Base-by-base conservation (phyloP, 2,329 filamentous ascomycete species). In the Xylariomycetidae sp. region DNA sequence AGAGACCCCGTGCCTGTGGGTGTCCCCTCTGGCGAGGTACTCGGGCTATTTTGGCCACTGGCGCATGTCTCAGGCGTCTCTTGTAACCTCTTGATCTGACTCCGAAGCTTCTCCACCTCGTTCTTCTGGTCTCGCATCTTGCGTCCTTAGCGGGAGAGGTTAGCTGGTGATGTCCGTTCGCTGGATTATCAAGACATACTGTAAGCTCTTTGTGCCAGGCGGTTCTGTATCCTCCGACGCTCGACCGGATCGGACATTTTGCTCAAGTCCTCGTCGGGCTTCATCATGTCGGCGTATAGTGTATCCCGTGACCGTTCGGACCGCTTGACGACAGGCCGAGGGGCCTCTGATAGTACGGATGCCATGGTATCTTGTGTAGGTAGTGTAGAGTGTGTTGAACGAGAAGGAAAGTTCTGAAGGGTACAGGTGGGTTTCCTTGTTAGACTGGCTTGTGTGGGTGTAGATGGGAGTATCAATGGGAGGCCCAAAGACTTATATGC, bases 121-220 rank as follows among this genome's bases (percentile, higher is more conserved):
- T 46, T 49, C 37, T 46, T 49, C 29, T 47, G 38, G 28, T 48
- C 43, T 27, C 44, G 35, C 46, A 49, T 46, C 37, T 49, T 49
- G 28, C 46, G 46, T 30, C 46, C 46, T 49, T 5, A 5, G 15
- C 24, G 12, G 12, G 29, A 4, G 9, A 7, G 6, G 10, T 18
- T 16, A 15, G 38, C 43, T 39, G 40, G 19, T 29, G 22, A 29
- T 18, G 5, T 13, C 8, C 9, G 10, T 19, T 17, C 18, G 25
- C 10, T 12, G 17, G 18, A 12, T 2, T 10, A 10, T 22, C n/a
- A 18, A 20, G n/a, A 46, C 44, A 22, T 46, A 47, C 44, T 30
- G 30, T 47, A 47, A 18, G 44, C 44, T 20, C 44, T 38, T 25
- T 47, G 44, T 29, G 44, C 44, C 25, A 47, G 37, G 28, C 44